Conservation (phyloP, 371 early-diverging fungal species). For the Mucor circinelloides region DNA sequence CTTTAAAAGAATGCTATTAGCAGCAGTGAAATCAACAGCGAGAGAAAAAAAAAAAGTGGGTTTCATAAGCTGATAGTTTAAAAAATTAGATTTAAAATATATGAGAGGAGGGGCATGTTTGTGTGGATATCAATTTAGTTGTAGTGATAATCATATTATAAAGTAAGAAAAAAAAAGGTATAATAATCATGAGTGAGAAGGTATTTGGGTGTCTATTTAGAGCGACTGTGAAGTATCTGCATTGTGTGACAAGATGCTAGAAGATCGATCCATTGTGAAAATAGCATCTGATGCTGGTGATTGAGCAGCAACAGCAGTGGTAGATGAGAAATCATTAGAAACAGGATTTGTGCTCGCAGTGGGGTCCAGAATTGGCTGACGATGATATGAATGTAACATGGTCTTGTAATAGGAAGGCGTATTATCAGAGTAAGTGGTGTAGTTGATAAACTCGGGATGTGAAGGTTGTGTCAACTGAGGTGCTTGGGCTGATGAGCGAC, state of each 20-base stretch:
- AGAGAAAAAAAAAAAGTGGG: too few species aligned
- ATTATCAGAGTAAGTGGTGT: conserved; percentile 6
- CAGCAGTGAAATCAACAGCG: too few species aligned
- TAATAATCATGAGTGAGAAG: neutral
- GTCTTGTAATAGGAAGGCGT: conserved; percentile 12
- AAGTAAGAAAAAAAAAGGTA: too few species aligned
- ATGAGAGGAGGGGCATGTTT: too few species aligned
- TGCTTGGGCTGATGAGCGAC: neutral
- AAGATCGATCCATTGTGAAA: neutral
- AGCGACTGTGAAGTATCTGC: neutral
- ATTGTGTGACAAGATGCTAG: conserved; percentile 1
- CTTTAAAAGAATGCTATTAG: too few species aligned
- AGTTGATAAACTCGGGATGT: conserved; percentile 7
- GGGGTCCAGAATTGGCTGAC: neutral
- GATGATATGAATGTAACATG: neutral
- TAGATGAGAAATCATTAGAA: neutral
- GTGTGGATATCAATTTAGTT: too few species aligned
- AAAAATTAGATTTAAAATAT: too few species aligned
- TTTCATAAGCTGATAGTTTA: too few species aligned
- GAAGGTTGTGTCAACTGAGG: neutral
- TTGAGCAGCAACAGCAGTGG: neutral
- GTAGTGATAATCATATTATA: too few species aligned
- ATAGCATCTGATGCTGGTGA: neutral
- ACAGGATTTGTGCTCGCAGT: neutral
- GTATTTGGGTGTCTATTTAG: neutral